Base-by-base conservation (phyloP, 2,329 filamentous ascomycete species). In the Anthostomella pinea region DNA sequence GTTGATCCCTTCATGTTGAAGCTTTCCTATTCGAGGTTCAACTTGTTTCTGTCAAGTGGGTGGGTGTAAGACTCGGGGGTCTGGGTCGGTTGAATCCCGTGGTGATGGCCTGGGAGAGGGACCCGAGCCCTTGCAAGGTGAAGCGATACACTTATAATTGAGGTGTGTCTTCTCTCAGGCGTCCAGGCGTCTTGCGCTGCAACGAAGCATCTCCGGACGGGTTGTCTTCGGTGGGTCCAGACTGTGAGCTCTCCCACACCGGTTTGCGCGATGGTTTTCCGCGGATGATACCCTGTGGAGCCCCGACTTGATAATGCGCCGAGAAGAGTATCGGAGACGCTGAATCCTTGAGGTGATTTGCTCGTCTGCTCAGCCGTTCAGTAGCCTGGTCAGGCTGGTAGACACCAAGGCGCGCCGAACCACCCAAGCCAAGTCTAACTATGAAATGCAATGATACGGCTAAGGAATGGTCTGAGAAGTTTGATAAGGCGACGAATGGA, bases 1-100 rank as follows among this genome's bases (percentile, higher is more conserved):
- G 65, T 56, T 6, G 60, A 57, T 20, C 66, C 26, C 47, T 58
- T 60, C 59, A 66, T 60, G 17, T 38, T 46, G 41, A 22, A 26
- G 13, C 15, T 26, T n/a, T n/a, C n/a, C n/a, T 24, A 30, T 6
- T 15, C 17, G 29, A 33, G 15, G n/a, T n/a, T n/a, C n/a, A n/a
- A 16, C 20, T 23, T 24, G 35, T 25, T 8, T 26, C 14, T 27
- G 15, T 17, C 14, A 25, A 5, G 21, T 36, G 9, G 30, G 10
- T 33, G 16, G n/a, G n/a, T n/a, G n/a, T n/a, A n/a, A n/a, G n/a
- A n/a, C n/a, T n/a, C n/a, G 22, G 5, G 31, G 11, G 22, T 10
- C 14, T 15, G n/a, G 3, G 8, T 20, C 20, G 16, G 7, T 11
- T 7, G 6, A 19, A 25, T 18, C n/a, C 14, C 22, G 22, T 22